Conservation (phyloP, 345 rosid species). For the Hevea brasiliensis region DNA sequence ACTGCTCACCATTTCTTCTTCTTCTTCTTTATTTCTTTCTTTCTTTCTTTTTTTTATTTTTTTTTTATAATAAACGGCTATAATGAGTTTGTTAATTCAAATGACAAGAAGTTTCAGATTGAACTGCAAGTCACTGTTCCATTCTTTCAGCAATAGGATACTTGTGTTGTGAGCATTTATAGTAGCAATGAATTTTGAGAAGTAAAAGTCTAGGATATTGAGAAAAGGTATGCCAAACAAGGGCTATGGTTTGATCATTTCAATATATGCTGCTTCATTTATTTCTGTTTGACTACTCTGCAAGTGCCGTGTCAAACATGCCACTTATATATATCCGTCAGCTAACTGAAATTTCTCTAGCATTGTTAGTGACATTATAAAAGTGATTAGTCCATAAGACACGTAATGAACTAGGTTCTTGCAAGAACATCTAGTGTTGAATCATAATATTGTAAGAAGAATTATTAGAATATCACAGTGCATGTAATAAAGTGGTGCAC, state of each 20-base stretch:
- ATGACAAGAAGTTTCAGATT: background rate
- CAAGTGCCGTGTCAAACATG: background rate
- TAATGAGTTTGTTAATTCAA: background rate
- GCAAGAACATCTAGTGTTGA: too few species aligned
- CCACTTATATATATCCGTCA: too few species aligned
- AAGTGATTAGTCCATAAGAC: too few species aligned
- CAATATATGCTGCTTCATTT: constrained; percentile 14
- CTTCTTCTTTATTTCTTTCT: too few species aligned
- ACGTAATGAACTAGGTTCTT: too few species aligned
- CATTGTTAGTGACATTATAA: too few species aligned
- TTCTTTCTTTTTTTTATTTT: too few species aligned
- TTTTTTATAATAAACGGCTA: background rate
- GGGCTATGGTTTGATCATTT: background rate
- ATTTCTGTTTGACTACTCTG: constrained; percentile 17
- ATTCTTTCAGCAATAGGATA: background rate
- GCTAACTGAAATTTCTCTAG: too few species aligned
- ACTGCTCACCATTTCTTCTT: too few species aligned
- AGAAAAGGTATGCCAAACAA: background rate
- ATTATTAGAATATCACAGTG: too few species aligned
- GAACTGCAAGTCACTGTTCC: background rate
- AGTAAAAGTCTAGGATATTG: background rate
- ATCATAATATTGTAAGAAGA: too few species aligned
- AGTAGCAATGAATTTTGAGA: constrained; percentile 14
- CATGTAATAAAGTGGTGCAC: too few species aligned
- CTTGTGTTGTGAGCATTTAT: constrained; percentile 7